Evolutionary conservation across 2,329 filamentous ascomycete species (phyloP).

Genomic region (Pseudogymnoascus sp.): DNA sequence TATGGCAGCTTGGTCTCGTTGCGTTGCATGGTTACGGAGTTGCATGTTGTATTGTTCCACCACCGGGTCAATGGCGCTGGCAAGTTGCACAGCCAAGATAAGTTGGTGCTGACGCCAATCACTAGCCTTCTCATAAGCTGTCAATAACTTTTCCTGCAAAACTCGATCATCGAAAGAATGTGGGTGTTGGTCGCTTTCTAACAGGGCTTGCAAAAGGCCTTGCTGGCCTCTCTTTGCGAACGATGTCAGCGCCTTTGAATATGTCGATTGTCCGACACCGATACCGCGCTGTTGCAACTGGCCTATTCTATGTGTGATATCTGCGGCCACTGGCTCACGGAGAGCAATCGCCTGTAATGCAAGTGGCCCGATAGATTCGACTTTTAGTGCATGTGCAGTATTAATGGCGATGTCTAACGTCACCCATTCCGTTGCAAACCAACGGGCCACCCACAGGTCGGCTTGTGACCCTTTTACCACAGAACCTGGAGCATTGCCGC

Average conservation of each 20-base stretch:
- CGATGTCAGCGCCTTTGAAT: conserved; percentile 54
- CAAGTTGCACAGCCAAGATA: conserved; percentile 44
- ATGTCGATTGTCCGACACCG: conserved; percentile 51
- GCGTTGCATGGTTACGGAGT: conserved; percentile 32
- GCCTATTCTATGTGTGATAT: conserved; percentile 49
- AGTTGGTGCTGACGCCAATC: conserved; percentile 46
- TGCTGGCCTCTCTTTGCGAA: conserved; percentile 50
- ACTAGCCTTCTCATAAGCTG: conserved; percentile 40
- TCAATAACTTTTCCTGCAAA: conserved; percentile 46
- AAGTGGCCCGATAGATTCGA: conserved; percentile 63
- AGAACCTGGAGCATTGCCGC: background rate
- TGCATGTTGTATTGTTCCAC: conserved; percentile 39
- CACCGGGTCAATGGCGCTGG: conserved; percentile 32
- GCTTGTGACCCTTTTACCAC: background rate
- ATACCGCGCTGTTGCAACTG: conserved; percentile 56
- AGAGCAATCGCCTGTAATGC: conserved; percentile 70
- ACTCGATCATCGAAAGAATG: conserved; percentile 49
- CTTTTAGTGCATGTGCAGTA: conserved; percentile 59
- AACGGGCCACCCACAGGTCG: conserved; percentile 56
- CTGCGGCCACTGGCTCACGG: conserved; percentile 47
- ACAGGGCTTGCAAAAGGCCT: conserved; percentile 22
- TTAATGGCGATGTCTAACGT: conserved; percentile 63
- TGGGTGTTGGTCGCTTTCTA: conserved; percentile 54
- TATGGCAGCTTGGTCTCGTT: conserved; percentile 28
- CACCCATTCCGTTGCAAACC: conserved; percentile 71